These are phyloP conservation scores for Citrus hindsii DNA, from an alignment of 345 rosid species.

Conservation along the genomic window DNA sequence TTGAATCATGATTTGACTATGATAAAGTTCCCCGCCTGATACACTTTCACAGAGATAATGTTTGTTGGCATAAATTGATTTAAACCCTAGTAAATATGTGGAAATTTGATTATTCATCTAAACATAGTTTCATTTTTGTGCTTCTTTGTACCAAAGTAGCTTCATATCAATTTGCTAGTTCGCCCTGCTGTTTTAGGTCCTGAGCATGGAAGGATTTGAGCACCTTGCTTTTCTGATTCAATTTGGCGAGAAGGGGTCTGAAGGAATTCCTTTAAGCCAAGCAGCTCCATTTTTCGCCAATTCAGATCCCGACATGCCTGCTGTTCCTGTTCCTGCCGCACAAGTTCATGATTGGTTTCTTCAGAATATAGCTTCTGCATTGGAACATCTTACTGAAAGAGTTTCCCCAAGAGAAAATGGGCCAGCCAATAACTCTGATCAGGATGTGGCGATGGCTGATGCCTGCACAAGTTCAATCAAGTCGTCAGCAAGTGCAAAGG, in stretches of 20 bases:
- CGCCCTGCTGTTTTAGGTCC: slow-evolving; percentile 51
- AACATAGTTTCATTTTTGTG: not conserved
- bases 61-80: not conserved
- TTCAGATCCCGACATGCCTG: slow-evolving; percentile 99
- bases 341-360: slow-evolving; percentile 94
- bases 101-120: not conserved
- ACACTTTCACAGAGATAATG: not conserved
- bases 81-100: not conserved
- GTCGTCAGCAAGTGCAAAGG: slow-evolving; percentile 58
- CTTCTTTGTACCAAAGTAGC: not conserved
- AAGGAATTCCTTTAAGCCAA: slow-evolving; percentile 76
- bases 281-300: slow-evolving; percentile 96
- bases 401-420: slow-evolving; percentile 87
- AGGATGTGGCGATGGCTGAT: slow-evolving; percentile 92
- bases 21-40: not conserved
- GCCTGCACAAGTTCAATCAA: slow-evolving; percentile 70
- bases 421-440: slow-evolving; percentile 63
- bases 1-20: not conserved
- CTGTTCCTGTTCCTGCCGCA: slow-evolving; percentile 81
- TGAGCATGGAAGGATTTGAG: slow-evolving; percentile 89
- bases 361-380: slow-evolving; percentile 69
- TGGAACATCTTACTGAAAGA: slow-evolving; percentile 81
- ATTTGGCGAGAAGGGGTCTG: slow-evolving; percentile 85
- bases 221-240: slow-evolving; percentile 95
- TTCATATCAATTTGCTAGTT: slow-evolving; percentile 20